Evolutionary conservation across 129 eudicot species (phyloP).

Genomic region (Pittosporum tobira): DNA sequence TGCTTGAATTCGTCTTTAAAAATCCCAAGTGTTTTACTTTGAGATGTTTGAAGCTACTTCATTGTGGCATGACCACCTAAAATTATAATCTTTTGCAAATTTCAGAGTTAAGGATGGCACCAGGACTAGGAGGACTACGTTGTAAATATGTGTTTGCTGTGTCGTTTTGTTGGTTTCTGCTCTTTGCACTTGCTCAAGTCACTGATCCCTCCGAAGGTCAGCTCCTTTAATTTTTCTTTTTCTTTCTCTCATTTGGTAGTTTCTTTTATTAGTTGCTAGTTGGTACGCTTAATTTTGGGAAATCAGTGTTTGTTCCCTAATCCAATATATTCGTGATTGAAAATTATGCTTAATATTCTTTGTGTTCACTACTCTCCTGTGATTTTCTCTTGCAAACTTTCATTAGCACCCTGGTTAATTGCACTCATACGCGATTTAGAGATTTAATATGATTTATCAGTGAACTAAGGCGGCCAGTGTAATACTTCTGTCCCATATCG

Average conservation of each 20-base stretch:
- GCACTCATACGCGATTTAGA: too few relatives aligned
- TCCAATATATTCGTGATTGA: too few relatives aligned
- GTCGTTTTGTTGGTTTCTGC: conserved; percentile 20
- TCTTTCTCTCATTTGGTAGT: background rate
- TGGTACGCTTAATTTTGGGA: background rate
- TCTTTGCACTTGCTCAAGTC: conserved; percentile 35
- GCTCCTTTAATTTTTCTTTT: background rate
- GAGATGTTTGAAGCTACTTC: too few relatives aligned
- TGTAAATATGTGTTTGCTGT: conserved; percentile 22
- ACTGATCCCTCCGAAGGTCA: conserved; percentile 59
- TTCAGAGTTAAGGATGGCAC: conserved; percentile 21
- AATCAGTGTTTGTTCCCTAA: background rate
- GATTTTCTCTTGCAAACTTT: too few relatives aligned
- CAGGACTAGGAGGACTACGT: conserved; percentile 14
- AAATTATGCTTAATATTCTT: too few relatives aligned
- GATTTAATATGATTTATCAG: background rate
- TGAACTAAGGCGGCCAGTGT: too few relatives aligned
- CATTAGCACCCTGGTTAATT: too few relatives aligned
- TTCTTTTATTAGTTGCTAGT: background rate
- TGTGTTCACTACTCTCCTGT: too few relatives aligned
- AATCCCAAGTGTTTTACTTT: background rate
- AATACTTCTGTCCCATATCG: too few relatives aligned
- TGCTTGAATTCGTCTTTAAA: background rate
- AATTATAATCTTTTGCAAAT: background rate
- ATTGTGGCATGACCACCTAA: too few relatives aligned